These are phyloP conservation scores for Camellia japonica DNA, from an alignment of 148 eudicot genomes.

Conservation along the genomic window DNA sequence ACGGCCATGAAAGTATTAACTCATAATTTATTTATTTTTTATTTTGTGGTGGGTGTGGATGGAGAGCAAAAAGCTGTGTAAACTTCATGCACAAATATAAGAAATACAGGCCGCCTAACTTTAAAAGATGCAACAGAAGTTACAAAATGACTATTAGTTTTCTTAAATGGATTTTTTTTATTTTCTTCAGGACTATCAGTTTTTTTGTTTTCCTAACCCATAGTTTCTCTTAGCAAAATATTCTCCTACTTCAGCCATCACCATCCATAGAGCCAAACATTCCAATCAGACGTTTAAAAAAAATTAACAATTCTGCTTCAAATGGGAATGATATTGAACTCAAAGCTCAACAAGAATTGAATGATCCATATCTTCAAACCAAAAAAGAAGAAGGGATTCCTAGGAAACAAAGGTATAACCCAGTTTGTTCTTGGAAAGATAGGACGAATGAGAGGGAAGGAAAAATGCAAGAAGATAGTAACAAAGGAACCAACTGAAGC, in stretches of 20 bases:
- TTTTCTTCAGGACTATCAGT: no score
- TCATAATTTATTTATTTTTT: neutral
- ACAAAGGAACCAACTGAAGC: neutral
- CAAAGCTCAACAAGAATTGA: neutral
- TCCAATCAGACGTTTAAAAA: neutral
- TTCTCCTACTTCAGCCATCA: neutral
- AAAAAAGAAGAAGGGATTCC: neutral
- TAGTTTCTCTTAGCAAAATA: neutral
- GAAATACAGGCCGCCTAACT: neutral
- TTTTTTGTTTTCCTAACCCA: neutral
- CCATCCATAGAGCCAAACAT: neutral
- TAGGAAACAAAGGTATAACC: neutral
- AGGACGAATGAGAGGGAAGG: neutral
- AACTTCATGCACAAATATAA: neutral
- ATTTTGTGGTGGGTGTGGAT: neutral
- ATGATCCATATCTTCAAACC: neutral
- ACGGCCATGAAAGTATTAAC: neutral
- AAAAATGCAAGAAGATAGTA: neutral
- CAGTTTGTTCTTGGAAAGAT: neutral
- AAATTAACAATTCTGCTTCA: neutral
- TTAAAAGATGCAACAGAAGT: neutral
- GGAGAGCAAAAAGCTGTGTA: no score
- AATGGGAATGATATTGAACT: slow-evolving; percentile 4
- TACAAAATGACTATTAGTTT: neutral
- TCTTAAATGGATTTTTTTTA: neutral